phyloP scores from a whole-genome alignment of 139 green algal species.

The Micractinium conductrix region DNA sequence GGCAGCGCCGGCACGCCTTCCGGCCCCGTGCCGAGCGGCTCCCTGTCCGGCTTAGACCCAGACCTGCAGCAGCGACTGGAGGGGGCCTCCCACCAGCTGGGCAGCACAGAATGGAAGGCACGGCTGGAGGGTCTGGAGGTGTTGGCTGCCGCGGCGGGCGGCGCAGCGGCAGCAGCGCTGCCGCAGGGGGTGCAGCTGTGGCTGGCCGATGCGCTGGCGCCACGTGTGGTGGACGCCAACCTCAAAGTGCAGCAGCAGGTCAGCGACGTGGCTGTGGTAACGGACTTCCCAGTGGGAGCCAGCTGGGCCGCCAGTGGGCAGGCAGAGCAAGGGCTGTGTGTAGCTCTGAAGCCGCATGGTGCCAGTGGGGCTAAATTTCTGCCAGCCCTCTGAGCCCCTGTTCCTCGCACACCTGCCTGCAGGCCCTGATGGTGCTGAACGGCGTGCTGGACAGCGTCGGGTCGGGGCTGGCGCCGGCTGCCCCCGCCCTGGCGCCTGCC shows the following conservation, averaged over 20 bases:
- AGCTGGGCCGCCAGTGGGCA: too few species aligned
- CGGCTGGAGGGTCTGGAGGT: conserved; percentile 6
- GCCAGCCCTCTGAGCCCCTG: background rate
- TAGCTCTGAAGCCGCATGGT: too few species aligned
- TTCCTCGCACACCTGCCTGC: background rate
- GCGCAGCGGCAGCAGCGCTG: background rate
- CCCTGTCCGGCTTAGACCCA: background rate
- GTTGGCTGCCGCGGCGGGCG: background rate
- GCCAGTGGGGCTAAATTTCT: too few species aligned
- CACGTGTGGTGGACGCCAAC: conserved; percentile 5
- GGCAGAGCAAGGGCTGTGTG: too few species aligned
- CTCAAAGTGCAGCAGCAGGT: conserved; percentile 29
- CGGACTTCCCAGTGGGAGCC: too few species aligned
- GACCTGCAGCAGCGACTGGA: conserved; percentile 22
- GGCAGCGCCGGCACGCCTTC: background rate
- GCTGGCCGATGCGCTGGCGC: background rate
- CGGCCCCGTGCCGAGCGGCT: background rate
- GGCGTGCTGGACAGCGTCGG: background rate
- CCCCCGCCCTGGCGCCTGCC: background rate
- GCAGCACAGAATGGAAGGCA: conserved; percentile 23
- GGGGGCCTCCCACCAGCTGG: background rate
- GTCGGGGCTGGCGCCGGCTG: background rate
- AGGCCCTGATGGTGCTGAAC: conserved; percentile 3
- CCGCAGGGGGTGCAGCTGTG: conserved; percentile 16
- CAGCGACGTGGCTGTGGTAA: background rate